Evolutionary conservation across 441 rosid species (phyloP), one percentile per base, ranked within the genome.

Genomic region (Mallotus japonicus): DNA sequence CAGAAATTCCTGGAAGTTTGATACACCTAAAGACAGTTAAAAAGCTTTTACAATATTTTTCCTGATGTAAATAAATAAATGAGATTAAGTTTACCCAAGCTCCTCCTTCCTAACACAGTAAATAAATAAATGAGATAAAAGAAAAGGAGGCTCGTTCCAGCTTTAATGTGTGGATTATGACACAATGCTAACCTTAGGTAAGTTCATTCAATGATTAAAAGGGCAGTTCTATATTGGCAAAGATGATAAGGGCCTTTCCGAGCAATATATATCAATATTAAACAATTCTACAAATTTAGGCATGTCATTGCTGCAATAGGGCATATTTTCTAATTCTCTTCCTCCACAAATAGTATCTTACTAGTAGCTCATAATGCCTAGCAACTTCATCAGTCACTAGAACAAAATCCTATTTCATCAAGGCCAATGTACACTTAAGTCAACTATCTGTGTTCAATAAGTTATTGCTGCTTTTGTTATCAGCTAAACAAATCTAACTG

Each of bases 1-100:
- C 54, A 63, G 50, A 67, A 50, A 59, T 59, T 60, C 72, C 58
- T 50, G 57, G 40, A 44, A 42, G 34, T 54, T 8, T 13, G 34
- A 62, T 51, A 55, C 49, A 54, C 17, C 37, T n/a, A 8, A 19
- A 50, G 66, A 49, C 4, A 20, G 16, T 40, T 13, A 20, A 32
- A 59, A 71, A 46, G 46, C 47, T 15, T 17, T 0, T 59, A 6
- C 5, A 34, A 20, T 10, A 68, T 54, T 54, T 67, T 53, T 0
- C 60, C 50, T 5, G 47, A 9, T 7, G 11, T 44, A 12, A 50
- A 12, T 50, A 15, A 50, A 50, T 11, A 44, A 2, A 53, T 34
- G 13, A 53, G 68, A 46, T 12, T 19, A 47, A 28, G 11, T 8
- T 13, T 28, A 69, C 6, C 24, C 57, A 58, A 50, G 22, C 50